Conservation (phyloP, 495 filamentous ascomycete genomes). For the Hapsidospora chrysogenum region DNA sequence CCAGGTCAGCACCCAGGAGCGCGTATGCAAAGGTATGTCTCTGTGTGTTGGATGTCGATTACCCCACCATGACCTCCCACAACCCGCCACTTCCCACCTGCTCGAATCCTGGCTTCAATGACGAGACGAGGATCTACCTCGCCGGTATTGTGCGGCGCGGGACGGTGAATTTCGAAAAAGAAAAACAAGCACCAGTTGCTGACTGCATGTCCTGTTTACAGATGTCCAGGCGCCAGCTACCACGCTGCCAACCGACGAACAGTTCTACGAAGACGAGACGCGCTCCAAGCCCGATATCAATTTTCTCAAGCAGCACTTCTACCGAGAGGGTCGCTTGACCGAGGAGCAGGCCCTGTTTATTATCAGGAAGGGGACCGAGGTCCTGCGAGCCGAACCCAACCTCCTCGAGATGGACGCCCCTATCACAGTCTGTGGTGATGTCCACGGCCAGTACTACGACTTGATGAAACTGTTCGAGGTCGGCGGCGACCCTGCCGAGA, state of each 20-base stretch:
- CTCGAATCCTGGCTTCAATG: background rate
- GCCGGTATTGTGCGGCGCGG: background rate
- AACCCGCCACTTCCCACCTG: background rate
- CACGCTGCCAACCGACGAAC: slow-evolving; percentile 71
- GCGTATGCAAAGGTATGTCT: slow-evolving; percentile 84
- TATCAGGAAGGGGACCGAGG: slow-evolving; percentile 64
- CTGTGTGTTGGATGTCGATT: background rate
- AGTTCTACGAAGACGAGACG: slow-evolving; percentile 56
- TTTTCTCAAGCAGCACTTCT: slow-evolving; percentile 96
- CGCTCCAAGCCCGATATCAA: slow-evolving; percentile 77
- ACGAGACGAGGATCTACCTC: background rate
- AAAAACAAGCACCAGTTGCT: background rate
- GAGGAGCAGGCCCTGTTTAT: slow-evolving; percentile 97
- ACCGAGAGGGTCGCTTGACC: slow-evolving; percentile 88
- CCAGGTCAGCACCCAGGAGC: slow-evolving; percentile 85
- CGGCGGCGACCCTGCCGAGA: slow-evolving; percentile 90
- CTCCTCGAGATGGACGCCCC: slow-evolving; percentile 98
- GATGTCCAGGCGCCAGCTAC: slow-evolving; percentile 96
- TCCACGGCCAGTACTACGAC: slow-evolving; percentile 98
- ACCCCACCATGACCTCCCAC: slow-evolving; percentile 1
- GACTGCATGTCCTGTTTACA: slow-evolving; percentile 18
- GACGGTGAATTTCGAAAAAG: background rate
- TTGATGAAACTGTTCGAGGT: slow-evolving; percentile 99
- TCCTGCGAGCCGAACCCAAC: slow-evolving; percentile 79
- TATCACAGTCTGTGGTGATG: slow-evolving; percentile 98